Conservation (phyloP, 192 early-diverging fungal species). For the Entomortierella chlamydospora region DNA sequence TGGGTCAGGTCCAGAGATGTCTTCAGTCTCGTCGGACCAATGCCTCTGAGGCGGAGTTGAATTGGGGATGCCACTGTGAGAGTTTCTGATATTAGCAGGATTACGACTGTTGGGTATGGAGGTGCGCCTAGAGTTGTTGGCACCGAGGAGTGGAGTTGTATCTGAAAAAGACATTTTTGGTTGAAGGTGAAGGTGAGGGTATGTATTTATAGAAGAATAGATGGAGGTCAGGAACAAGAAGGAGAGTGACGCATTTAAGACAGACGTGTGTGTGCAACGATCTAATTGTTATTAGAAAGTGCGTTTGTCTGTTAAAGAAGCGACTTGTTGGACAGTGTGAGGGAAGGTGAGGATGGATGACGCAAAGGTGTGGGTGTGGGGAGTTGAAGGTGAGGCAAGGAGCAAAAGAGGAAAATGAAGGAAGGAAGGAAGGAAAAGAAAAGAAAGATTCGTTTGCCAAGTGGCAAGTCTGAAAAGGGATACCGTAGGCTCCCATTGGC, state of each 20-base stretch:
- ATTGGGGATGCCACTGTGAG: neutral
- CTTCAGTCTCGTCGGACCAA: slow-evolving; percentile 53
- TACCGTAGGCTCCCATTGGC: no score
- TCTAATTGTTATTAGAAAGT: no score
- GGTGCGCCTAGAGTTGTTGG: slow-evolving; percentile 12
- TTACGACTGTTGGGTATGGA: slow-evolving; percentile 24
- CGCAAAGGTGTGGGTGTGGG: neutral
- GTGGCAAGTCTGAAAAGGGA: no score
- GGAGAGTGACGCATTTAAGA: no score
- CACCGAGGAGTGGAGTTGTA: slow-evolving; percentile 49
- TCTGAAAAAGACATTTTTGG: slow-evolving; percentile 31
- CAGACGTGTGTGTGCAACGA: no score
- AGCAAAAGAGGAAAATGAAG: neutral
- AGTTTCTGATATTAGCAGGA: neutral
- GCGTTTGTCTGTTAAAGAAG: no score
- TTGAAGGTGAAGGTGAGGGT: neutral
- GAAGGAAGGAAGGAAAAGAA: no score
- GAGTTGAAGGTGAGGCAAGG: neutral
- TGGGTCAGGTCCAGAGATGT: slow-evolving; percentile 41
- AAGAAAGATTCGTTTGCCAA: no score
- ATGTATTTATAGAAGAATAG: neutral
- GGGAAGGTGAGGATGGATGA: neutral
- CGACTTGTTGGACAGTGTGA: no score
- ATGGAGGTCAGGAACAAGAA: neutral
- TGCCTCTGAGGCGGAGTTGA: slow-evolving; percentile 11